Evolutionary conservation across 768 basidiomycete genomes (phyloP), one percentile per base, ranked within the genome.

Genomic region (Boletus patriciae): DNA sequence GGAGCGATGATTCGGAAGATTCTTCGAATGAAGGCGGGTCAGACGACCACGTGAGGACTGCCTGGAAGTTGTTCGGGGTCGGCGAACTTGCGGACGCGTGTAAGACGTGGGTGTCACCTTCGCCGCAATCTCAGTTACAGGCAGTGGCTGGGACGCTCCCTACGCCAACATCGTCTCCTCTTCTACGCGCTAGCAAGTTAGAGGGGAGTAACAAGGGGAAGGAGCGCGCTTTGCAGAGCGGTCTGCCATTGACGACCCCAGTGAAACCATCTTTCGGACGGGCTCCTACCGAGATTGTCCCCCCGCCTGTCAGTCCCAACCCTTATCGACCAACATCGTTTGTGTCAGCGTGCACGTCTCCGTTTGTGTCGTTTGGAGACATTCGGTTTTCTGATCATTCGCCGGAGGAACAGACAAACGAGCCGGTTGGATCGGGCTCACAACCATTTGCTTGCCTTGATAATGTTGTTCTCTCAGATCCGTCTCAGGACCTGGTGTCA

Each of bases 11-110:
- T 44, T 81, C 82, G 43, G 80, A 81, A 18, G 62, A 70, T 16
- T 76, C 77, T 31, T 75, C 75, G 4, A 68, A 78, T 19, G 74
- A 74, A 6, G 77, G 73, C 6, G 78, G 72, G 42, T 75, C 75
- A 23, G 73, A 79, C 46, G 82, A 79, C n/a, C 77, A 79, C 19
- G 83, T 78, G 16, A 73, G 77, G 50, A 85, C 82, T 8, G 85
- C 86, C 0, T 80, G 86, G 60, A 56, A 66, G 5, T 64, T 88
- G 4, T 89, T 87, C 57, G 83, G 80, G 0, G 62, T 66, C 1
- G 68, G 73, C 12, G 74, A 76, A 4, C 73, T 16, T 10, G 58
- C 38, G 5, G 46, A 47, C 6, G 56, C 18, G 6, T 57, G 33
- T 36, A 65, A 59, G 36, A 54, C 51, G 10, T 64, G 67, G 66